phyloP scores from a whole-genome alignment of 139 green algal species.

The Yamagishiella unicocca region DNA sequence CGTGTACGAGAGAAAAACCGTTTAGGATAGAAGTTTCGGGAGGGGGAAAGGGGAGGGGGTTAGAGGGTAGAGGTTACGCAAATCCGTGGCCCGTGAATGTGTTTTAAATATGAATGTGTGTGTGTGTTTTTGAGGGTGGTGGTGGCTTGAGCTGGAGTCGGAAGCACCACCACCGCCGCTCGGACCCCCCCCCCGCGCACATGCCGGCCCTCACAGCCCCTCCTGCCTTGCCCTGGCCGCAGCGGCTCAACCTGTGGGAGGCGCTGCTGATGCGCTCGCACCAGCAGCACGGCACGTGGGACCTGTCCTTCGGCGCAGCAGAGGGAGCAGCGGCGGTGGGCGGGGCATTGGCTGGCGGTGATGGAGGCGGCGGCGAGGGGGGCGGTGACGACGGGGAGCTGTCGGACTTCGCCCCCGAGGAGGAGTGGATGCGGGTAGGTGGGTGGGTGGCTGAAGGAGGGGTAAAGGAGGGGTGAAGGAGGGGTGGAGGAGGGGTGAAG shows the following conservation, averaged over 20 bases:
- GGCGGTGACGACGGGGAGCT: constrained; percentile 13
- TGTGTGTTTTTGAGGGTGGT: too few species aligned
- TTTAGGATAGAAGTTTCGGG: too few species aligned
- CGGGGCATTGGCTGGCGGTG: background rate
- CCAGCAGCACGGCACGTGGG: constrained; percentile 17
- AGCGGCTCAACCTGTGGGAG: constrained; percentile 33
- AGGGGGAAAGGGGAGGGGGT: background rate
- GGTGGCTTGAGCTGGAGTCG: too few species aligned
- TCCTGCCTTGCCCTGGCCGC: background rate
- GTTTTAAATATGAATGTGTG: too few species aligned
- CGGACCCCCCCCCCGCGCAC: background rate
- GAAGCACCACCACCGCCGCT: too few species aligned
- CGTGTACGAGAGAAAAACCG: too few species aligned
- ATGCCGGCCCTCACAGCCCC: too few species aligned
- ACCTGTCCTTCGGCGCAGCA: background rate
- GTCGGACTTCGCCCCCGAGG: constrained; percentile 35
- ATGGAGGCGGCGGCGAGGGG: background rate
- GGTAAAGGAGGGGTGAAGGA: background rate
- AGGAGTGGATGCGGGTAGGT: constrained; percentile 41
- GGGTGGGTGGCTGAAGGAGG: too few species aligned
- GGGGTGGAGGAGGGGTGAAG: background rate
- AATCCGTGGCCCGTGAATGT: too few species aligned
- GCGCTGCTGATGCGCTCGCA: constrained; percentile 10
- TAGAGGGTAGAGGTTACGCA: too few species aligned
- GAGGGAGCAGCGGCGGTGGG: background rate